A percentile compares a stretch with the other conserved stretches of the same genome.
Evolutionary conservation across 768 basidiomycete genomes (phyloP).

Genomic region (Fistulinella prunicolor): DNA sequence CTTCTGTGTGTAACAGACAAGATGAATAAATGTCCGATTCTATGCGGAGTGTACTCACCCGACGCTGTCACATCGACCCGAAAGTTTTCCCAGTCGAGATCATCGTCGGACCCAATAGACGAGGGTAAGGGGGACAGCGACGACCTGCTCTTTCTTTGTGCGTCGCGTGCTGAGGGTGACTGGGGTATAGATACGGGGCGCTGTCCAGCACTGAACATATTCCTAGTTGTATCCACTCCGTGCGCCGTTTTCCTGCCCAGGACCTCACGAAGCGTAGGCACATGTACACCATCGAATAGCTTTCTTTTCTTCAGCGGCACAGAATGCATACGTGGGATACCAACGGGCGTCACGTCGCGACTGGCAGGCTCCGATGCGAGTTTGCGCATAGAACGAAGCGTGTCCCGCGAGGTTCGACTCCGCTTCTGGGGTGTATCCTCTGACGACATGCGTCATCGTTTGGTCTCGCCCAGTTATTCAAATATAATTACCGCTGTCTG

Average conservation of each 20-base stretch:
- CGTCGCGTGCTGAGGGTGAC: not conserved
- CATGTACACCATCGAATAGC: slow-evolving; percentile 31
- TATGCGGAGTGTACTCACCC: slow-evolving; percentile 11
- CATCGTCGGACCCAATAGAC: slow-evolving; percentile 16
- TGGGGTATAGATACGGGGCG: not conserved
- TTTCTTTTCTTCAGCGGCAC: slow-evolving; percentile 19
- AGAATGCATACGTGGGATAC: slow-evolving; percentile 21
- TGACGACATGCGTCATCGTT: slow-evolving; percentile 11
- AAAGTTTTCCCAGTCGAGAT: slow-evolving; percentile 34
- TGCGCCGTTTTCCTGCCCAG: slow-evolving; percentile 8
- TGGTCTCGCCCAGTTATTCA: not conserved
- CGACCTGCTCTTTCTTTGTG: not conserved
- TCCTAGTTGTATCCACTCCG: not conserved
- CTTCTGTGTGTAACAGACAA: slow-evolving; percentile 9
- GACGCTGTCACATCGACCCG: slow-evolving; percentile 18
- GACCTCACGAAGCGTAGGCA: slow-evolving; percentile 25
- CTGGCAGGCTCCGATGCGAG: slow-evolving; percentile 30
- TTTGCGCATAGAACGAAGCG: slow-evolving; percentile 13
- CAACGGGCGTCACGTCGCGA: slow-evolving; percentile 19
- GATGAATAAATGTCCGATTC: not conserved
- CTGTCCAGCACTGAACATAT: not conserved
- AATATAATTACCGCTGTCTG: slow-evolving; percentile 5
- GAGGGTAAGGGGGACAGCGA: not conserved
- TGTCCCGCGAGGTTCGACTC: slow-evolving; percentile 12
- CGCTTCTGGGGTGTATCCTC: slow-evolving; percentile 22